A percentile compares a stretch with the other conserved stretches of the same genome.
phyloP scores from a whole-genome alignment of 306 rosid genomes.

The Inga oerstediana region DNA sequence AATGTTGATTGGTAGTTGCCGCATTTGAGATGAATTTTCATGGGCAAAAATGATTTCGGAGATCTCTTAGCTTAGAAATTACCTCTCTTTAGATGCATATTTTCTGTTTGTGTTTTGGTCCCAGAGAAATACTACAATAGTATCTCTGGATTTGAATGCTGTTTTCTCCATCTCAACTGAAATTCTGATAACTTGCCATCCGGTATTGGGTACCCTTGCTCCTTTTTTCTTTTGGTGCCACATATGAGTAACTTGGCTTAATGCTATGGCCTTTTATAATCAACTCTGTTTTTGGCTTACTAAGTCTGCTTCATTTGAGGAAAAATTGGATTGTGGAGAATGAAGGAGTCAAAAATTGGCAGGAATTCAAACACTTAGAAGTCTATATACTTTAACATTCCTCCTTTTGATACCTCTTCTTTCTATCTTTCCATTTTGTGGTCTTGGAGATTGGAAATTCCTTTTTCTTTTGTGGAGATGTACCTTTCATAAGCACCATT shows the following conservation, averaged over 20 bases:
- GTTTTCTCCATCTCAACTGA: neutral
- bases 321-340: neutral
- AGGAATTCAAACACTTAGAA: neutral
- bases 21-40: slow-evolving; percentile 3
- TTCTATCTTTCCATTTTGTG: neutral
- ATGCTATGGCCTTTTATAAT: neutral
- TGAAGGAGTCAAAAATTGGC: neutral
- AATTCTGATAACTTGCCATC: neutral
- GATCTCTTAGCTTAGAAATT: neutral
- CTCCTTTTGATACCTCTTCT: neutral
- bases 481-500: neutral
- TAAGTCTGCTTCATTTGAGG: neutral
- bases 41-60: neutral
- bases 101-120: slow-evolving; percentile 12
- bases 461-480: neutral
- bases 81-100: neutral
- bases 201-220: neutral
- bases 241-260: neutral
- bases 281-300: slow-evolving; percentile 1
- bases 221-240: neutral
- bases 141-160: neutral
- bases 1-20: neutral
- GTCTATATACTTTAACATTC: neutral
- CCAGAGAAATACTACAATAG: neutral
- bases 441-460: neutral